These are phyloP conservation scores for Aspergillus felis DNA, from an alignment of 2,329 filamentous ascomycete species.

Conservation along the genomic window DNA sequence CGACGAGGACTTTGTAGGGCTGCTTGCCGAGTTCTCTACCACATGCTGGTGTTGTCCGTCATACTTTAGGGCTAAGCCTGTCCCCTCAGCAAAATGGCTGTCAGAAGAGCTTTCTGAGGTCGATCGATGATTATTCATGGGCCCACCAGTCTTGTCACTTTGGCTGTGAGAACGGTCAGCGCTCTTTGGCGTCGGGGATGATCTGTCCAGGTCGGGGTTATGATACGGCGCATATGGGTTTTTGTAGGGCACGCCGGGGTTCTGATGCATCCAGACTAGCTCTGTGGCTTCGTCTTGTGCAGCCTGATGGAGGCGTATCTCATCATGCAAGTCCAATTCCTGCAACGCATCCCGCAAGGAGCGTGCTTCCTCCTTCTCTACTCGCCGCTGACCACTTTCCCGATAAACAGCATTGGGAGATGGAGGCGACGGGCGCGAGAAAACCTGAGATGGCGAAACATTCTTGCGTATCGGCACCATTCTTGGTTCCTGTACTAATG, in stretches of 20 bases:
- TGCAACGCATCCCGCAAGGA: constrained; percentile 55
- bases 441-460: constrained; percentile 34
- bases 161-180: constrained; percentile 43
- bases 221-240: constrained; percentile 47
- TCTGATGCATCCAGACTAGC: constrained; percentile 61
- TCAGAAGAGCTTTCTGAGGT: constrained; percentile 17
- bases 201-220: constrained; percentile 41
- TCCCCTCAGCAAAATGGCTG: background rate
- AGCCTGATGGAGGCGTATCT: constrained; percentile 50
- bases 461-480: constrained; percentile 30
- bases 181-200: constrained; percentile 42
- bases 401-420: constrained; percentile 47
- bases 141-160: constrained; percentile 19
- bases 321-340: constrained; percentile 55
- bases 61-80: no score
- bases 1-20: constrained; percentile 19
- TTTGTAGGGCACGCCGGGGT: constrained; percentile 47
- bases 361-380: constrained; percentile 57
- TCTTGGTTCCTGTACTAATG: constrained; percentile 37
- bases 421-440: constrained; percentile 24
- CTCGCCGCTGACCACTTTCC: constrained; percentile 52
- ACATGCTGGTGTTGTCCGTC: no score
- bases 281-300: constrained; percentile 62
- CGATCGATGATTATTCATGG: constrained; percentile 16
- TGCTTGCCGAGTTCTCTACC: background rate